These are phyloP conservation scores for Vigna reflexopilosa DNA, from an alignment of 306 rosid genomes.

Conservation along the genomic window DNA sequence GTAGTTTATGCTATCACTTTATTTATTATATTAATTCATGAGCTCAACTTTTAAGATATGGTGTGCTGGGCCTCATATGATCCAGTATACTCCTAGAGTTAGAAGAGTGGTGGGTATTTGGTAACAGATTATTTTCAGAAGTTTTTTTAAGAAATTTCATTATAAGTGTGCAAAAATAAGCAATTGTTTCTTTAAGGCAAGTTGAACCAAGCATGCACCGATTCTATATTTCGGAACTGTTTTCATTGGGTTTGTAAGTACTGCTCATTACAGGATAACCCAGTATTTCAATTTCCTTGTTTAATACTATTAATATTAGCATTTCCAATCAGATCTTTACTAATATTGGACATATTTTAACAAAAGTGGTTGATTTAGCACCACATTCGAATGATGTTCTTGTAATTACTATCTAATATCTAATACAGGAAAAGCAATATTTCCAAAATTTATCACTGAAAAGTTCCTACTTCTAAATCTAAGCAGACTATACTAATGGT, in stretches of 20 bases:
- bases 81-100: slow-evolving; percentile 28
- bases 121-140: neutral
- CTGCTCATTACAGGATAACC: slow-evolving; percentile 25
- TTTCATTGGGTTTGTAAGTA: slow-evolving; percentile 18
- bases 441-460: neutral
- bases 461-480: slow-evolving; percentile 29
- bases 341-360: neutral
- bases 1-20: slow-evolving; percentile 9
- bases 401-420: slow-evolving; percentile 12
- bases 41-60: slow-evolving; percentile 20
- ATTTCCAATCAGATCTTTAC: slow-evolving; percentile 21
- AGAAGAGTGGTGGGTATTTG: slow-evolving; percentile 16
- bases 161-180: neutral
- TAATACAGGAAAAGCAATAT: slow-evolving; percentile 11
- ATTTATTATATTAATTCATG: slow-evolving; percentile 1
- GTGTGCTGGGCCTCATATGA: slow-evolving; percentile 22
- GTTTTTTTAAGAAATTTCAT: neutral
- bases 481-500: neutral
- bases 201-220: neutral
- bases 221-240: slow-evolving; percentile 15
- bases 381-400: neutral
- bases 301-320: slow-evolving; percentile 2
- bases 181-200: neutral
- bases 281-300: slow-evolving; percentile 29
- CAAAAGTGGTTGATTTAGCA: slow-evolving; percentile 4